Evolutionary conservation across 345 rosid species (phyloP).

Genomic region (Leavenworthia alabamica): DNA sequence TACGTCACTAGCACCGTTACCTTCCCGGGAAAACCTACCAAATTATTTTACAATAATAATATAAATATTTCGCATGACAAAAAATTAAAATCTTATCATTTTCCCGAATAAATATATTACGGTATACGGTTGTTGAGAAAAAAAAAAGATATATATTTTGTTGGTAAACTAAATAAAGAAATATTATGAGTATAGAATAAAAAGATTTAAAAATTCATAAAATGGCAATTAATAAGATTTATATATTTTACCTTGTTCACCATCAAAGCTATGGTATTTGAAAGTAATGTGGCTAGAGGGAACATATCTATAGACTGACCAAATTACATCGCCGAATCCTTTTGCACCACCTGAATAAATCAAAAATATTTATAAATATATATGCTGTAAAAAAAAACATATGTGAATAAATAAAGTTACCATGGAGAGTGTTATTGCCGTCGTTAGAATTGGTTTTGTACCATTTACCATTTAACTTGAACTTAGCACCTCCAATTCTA

Average conservation of each 20-base stretch:
- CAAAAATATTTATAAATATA: not conserved
- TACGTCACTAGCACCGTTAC: constrained; percentile 55
- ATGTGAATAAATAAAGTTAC: constrained; percentile 23
- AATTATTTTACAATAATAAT: not conserved
- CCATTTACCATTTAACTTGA: constrained; percentile 47
- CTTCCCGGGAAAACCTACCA: constrained; percentile 71
- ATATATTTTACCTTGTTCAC: constrained; percentile 49
- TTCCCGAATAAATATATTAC: not conserved
- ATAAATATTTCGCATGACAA: not conserved
- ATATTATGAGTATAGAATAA: not conserved
- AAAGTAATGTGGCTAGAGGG: constrained; percentile 43
- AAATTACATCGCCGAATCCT: constrained; percentile 61
- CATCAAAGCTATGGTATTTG: constrained; percentile 56
- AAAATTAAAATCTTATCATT: not conserved
- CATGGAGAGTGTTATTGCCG: constrained; percentile 75
- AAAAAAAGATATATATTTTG: not conserved
- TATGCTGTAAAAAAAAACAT: not conserved
- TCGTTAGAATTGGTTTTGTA: constrained; percentile 57
- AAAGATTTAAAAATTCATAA: not conserved
- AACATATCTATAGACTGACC: constrained; percentile 45
- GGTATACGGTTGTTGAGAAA: not conserved
- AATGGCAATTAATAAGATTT: not conserved
- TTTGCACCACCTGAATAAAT: constrained; percentile 48
- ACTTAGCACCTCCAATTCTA: constrained; percentile 59
- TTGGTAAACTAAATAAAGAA: not conserved